Evolutionary conservation across 2,329 filamentous ascomycete genomes (phyloP), one percentile per base, ranked within the genome.

Genomic region (Xylariales sp.): DNA sequence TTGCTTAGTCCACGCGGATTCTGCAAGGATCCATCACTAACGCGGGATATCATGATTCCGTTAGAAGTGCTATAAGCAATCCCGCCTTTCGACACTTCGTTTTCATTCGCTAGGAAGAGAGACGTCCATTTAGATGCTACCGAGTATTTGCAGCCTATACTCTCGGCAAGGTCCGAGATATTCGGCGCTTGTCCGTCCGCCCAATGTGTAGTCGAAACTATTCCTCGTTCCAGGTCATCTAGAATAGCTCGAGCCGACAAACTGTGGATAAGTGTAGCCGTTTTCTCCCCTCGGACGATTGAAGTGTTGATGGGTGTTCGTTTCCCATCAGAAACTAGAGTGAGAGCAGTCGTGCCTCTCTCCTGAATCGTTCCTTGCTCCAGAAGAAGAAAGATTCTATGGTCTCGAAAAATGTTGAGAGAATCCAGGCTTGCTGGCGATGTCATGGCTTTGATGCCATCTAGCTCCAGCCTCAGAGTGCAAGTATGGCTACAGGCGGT

Each of bases 41-140:
- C 30, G 4, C 16, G 54, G 5, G n/a, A 18, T 30, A 10, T 46
- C 7, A 16, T 3, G 28, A 64, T 53, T 16, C 18, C 3, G 8
- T 18, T 12, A 48, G 28, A n/a, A 14, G 16, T 32, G 1, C 18
- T 8, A 12, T 3, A 3, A 18, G 5, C 1, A 18, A n/a, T 2
- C n/a, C 36, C 10, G 8, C 9, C 16, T 12, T 14, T 52, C 2
- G 9, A 8, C 3, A 14, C 9, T 3, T 41, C n/a, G 30, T 48
- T n/a, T 3, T 53, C 45, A 6, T 57, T 55, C 30, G 62, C 41
- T 18, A 46, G 6, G 1, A 71, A 45, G 49, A 70, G 54, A 48
- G 68, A 68, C 18, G 70, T 69, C 70, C 68, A 69, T 55, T 68
- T 56, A 1, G 65, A 70, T 39, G 50, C 36, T 36, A 71, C 30